These are phyloP conservation scores for Hygrophorus russula DNA, from an alignment of 768 basidiomycete species.

Conservation along the genomic window DNA sequence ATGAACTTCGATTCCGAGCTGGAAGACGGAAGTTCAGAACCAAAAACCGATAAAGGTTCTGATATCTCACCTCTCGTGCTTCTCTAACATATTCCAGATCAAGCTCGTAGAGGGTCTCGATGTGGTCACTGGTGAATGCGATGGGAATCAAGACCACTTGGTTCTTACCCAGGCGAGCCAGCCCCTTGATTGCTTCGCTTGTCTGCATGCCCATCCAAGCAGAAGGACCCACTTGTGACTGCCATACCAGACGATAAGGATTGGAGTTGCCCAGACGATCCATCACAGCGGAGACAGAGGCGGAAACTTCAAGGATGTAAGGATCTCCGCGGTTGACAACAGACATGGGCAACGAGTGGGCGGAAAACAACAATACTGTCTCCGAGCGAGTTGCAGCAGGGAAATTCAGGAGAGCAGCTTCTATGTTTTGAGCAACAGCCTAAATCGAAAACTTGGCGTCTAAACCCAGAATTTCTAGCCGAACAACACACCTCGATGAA, in stretches of 20 bases:
- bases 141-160: conserved; percentile 83
- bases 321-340: conserved; percentile 99
- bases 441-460: conserved; percentile 20
- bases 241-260: conserved; percentile 94
- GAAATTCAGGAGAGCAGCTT: conserved; percentile 72
- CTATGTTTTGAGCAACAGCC: conserved; percentile 88
- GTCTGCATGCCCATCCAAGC: conserved; percentile 99
- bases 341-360: conserved; percentile 95
- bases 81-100: conserved; percentile 91
- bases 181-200: conserved; percentile 78
- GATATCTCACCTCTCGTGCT: conserved; percentile 64
- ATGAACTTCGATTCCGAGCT: conserved; percentile 88
- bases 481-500: conserved; percentile 69
- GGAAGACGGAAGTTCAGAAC: conserved; percentile 5
- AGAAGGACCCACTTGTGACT: conserved; percentile 92
- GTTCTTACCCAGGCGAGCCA: conserved; percentile 66
- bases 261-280: conserved; percentile 65
- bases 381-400: conserved; percentile 58
- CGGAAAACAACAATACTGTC: conserved; percentile 86
- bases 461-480: not conserved
- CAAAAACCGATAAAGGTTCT: conserved; percentile 2
- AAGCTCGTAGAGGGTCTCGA: conserved; percentile 95
- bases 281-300: conserved; percentile 92
- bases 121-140: conserved; percentile 98
- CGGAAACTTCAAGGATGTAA: conserved; percentile 90